phyloP scores from a whole-genome alignment of 31 red algal species.

The Asparagopsis taxiformis region DNA sequence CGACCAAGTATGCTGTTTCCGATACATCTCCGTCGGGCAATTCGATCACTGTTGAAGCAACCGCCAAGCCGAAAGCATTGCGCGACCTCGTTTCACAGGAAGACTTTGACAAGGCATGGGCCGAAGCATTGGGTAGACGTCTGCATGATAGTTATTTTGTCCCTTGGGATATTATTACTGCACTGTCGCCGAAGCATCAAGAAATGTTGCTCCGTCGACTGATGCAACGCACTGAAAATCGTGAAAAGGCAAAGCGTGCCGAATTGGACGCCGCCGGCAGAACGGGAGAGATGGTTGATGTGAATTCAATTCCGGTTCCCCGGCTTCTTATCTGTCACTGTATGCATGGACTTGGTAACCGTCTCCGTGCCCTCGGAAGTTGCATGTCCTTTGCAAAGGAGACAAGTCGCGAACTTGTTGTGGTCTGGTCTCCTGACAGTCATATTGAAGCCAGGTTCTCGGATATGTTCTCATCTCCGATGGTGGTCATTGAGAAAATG shows the following conservation, averaged over 20 bases:
- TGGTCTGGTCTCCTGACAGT: slow-evolving; percentile 68
- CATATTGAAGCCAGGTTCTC: slow-evolving; percentile 54
- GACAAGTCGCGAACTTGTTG: slow-evolving; percentile 36
- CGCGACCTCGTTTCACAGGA: slow-evolving; percentile 14
- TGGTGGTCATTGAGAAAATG: slow-evolving; percentile 55
- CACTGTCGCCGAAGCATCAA: slow-evolving; percentile 21
- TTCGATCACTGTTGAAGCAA: slow-evolving; percentile 38
- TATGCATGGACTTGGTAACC: slow-evolving; percentile 80
- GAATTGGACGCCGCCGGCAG: background rate
- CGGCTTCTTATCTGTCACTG: slow-evolving; percentile 59
- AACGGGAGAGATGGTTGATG: background rate
- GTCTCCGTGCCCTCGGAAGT: slow-evolving; percentile 67
- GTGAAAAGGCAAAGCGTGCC: background rate
- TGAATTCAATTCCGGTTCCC: background rate
- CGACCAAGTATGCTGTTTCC: slow-evolving; percentile 15
- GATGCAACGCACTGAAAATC: background rate
- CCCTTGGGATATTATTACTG: slow-evolving; percentile 72
- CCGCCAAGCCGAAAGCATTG: slow-evolving; percentile 33
- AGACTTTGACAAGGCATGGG: slow-evolving; percentile 23
- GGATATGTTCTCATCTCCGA: slow-evolving; percentile 47
- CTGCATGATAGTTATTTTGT: slow-evolving; percentile 57
- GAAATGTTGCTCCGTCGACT: slow-evolving; percentile 34
- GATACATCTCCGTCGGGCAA: background rate
- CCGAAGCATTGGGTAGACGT: slow-evolving; percentile 53
- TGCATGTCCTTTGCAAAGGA: slow-evolving; percentile 60